Conservation (phyloP, 2,329 filamentous ascomycete species). For the Coleophoma crateriformis region DNA sequence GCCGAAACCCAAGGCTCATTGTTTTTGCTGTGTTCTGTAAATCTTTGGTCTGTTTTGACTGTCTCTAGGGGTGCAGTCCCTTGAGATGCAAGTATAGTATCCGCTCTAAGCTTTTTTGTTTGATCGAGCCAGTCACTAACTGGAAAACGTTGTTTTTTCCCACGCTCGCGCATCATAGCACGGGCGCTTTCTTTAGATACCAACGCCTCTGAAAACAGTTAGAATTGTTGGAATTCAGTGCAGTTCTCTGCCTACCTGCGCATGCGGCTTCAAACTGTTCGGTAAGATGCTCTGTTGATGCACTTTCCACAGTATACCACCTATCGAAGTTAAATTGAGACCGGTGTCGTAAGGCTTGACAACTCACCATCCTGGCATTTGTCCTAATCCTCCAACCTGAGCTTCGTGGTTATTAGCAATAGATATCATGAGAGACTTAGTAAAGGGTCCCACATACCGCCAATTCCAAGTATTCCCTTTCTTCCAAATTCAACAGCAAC, state of each 20-base stretch:
- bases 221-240: not conserved
- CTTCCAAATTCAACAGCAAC: not conserved
- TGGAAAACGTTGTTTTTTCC: not conserved
- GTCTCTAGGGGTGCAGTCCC: not conserved
- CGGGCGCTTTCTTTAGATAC: not conserved
- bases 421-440: not conserved
- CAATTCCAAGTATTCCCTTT: not conserved
- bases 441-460: not conserved
- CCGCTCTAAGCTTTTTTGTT: not conserved
- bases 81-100: not conserved
- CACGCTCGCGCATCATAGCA: not conserved
- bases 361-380: not conserved
- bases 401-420: not conserved
- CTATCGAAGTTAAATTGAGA: not conserved
- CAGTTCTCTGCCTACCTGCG: not conserved
- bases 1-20: not conserved
- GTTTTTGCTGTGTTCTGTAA: not conserved
- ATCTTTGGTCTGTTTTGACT: not conserved
- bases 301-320: conserved; percentile 1
- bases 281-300: not conserved
- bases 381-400: not conserved
- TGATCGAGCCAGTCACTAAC: not conserved
- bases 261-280: not conserved
- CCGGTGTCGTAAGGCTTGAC: too few species aligned
- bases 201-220: not conserved